Conservation (phyloP, 2,329 filamentous ascomycete genomes). For the Kalmusia sp. region DNA sequence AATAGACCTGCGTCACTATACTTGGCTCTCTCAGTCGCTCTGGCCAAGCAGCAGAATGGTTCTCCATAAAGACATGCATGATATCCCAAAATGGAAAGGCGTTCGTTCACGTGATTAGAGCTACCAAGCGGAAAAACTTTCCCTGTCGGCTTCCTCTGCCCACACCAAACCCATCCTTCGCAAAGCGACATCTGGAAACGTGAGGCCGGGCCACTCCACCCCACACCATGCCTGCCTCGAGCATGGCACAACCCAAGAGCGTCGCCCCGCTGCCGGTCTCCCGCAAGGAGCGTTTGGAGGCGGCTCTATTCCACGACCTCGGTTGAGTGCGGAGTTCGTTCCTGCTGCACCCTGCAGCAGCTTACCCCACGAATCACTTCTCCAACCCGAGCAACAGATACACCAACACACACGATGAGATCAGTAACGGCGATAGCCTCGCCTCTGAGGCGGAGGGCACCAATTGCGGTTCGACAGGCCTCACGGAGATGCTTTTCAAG, state of each 20-base stretch:
- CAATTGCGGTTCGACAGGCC: constrained; percentile 24
- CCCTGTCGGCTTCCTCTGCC: not conserved
- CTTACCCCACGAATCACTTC: constrained; percentile 22
- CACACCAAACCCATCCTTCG: not conserved
- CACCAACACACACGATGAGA: constrained; percentile 34
- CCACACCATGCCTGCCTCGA: constrained; percentile 6
- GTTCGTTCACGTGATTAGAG: not conserved
- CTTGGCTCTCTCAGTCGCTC: too few species aligned
- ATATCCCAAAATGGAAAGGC: not conserved
- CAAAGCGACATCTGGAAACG: constrained; percentile 14
- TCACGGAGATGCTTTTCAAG: constrained; percentile 53
- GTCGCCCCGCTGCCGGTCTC: constrained; percentile 9
- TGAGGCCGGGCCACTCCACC: constrained; percentile 15
- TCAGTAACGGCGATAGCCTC: constrained; percentile 34
- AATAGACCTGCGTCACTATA: too few species aligned
- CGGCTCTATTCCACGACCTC: constrained; percentile 34
- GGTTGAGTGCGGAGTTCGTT: constrained; percentile 44
- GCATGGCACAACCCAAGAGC: constrained; percentile 2
- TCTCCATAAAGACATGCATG: too few species aligned
- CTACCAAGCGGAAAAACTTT: constrained; percentile 3
- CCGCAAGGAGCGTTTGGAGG: constrained; percentile 16
- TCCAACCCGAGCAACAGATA: constrained; percentile 19
- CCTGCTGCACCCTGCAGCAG: constrained; percentile 34
- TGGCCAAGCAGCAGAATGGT: too few species aligned
- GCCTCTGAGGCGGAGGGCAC: constrained; percentile 32